phyloP scores from a whole-genome alignment of 1,284 basidiomycete species.

The Marasmius fiardii region DNA sequence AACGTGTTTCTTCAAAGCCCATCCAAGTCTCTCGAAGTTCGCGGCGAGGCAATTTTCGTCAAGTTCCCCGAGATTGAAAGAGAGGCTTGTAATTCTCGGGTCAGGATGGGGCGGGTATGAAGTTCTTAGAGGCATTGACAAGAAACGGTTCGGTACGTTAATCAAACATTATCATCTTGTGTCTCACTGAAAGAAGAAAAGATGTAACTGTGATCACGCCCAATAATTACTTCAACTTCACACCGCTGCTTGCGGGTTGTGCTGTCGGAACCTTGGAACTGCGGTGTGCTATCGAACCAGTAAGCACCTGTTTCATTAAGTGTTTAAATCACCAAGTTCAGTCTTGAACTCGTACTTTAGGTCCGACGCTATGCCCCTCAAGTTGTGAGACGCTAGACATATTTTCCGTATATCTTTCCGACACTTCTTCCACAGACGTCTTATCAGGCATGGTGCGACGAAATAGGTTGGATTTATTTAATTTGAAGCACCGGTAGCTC shows the following conservation, averaged over 20 bases:
- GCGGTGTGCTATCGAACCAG: slow-evolving; percentile 78
- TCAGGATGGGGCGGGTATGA: slow-evolving; percentile 87
- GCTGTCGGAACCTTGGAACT: slow-evolving; percentile 84
- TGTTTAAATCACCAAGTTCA: slow-evolving; percentile 10
- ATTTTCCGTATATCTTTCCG: neutral
- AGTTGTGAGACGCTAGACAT: slow-evolving; percentile 37
- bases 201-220: slow-evolving; percentile 75
- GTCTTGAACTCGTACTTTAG: slow-evolving; percentile 27
- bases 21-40: neutral
- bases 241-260: slow-evolving; percentile 73
- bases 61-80: slow-evolving; percentile 30
- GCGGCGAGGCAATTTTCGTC: neutral
- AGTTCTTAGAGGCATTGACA: slow-evolving; percentile 61
- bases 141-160: slow-evolving; percentile 60
- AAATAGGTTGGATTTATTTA: slow-evolving; percentile 40
- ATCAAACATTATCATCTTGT: neutral
- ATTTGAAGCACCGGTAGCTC: neutral
- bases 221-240: slow-evolving; percentile 81
- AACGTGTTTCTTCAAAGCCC: neutral
- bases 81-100: slow-evolving; percentile 77
- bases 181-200: slow-evolving; percentile 21
- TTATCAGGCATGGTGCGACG: slow-evolving; percentile 74
- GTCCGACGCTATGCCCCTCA: slow-evolving; percentile 53
- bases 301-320: slow-evolving; percentile 29
- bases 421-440: slow-evolving; percentile 38